A percentile compares a stretch with the other conserved stretches of the same genome.
Conservation (phyloP, 2,329 filamentous ascomycete genomes). For the Phaeoacremonium minimum region DNA sequence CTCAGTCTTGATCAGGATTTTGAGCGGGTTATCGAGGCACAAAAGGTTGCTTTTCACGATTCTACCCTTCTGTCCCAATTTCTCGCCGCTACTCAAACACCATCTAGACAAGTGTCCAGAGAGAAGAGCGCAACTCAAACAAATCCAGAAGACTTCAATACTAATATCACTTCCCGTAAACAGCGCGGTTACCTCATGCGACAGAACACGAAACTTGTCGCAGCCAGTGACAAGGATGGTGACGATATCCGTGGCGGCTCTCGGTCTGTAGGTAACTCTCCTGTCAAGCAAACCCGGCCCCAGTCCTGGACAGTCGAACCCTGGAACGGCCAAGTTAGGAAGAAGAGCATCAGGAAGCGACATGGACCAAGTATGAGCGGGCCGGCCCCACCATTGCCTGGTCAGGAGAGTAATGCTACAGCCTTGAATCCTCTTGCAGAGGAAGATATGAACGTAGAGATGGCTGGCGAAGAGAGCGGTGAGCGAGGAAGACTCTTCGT, state of each 20-base stretch:
- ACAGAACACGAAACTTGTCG: slow-evolving; percentile 94
- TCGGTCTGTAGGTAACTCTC: slow-evolving; percentile 63
- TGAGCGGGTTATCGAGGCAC: slow-evolving; percentile 87
- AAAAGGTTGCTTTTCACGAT: slow-evolving; percentile 74
- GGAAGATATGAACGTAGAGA: slow-evolving; percentile 55
- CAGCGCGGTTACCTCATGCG: slow-evolving; percentile 99
- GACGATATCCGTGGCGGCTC: slow-evolving; percentile 46
- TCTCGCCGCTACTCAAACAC: slow-evolving; percentile 4
- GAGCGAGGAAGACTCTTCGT: slow-evolving; percentile 92
- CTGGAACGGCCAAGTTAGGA: slow-evolving; percentile 80
- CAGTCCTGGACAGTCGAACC: slow-evolving; percentile 96
- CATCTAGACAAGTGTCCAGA: slow-evolving; percentile 42
- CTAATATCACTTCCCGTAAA: slow-evolving; percentile 60
- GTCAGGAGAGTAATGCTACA: slow-evolving; percentile 76
- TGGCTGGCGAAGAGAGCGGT: slow-evolving; percentile 67
- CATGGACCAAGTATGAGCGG: slow-evolving; percentile 51
- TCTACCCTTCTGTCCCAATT: slow-evolving; percentile 6
- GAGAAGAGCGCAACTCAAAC: slow-evolving; percentile 12
- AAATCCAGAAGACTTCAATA: slow-evolving; percentile 33
- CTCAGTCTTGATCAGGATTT: slow-evolving; percentile 90
- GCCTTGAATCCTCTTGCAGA: slow-evolving; percentile 65
- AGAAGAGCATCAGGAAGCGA: slow-evolving; percentile 59
- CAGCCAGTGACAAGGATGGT: slow-evolving; percentile 75
- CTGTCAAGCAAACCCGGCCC: slow-evolving; percentile 71
- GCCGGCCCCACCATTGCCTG: slow-evolving; percentile 76